phyloP scores from a whole-genome alignment of 1,139 yeast species.

The Kluyveromyces sp. region DNA sequence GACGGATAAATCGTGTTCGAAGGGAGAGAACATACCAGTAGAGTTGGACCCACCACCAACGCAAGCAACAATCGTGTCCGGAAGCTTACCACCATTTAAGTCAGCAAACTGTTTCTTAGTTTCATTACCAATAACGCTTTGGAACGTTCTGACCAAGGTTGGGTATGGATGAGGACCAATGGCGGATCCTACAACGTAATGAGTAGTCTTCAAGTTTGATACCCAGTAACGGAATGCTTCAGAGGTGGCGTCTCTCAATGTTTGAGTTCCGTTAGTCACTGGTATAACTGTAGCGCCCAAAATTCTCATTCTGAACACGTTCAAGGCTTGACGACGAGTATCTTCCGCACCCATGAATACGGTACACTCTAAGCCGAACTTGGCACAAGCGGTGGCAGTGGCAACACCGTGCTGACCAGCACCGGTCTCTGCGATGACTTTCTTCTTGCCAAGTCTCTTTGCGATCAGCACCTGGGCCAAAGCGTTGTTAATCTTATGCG shows the following conservation, averaged over 20 bases:
- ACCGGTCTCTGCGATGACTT: conserved; percentile 97
- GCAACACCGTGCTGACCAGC: conserved; percentile 99
- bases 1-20: conserved; percentile 72
- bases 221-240: conserved; percentile 98
- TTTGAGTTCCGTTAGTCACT: conserved; percentile 90
- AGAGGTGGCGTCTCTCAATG: conserved; percentile 94
- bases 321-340: conserved; percentile 95
- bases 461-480: conserved; percentile 91
- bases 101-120: conserved; percentile 83
- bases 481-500: conserved; percentile 95
- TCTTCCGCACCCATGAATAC: conserved; percentile 99
- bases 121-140: conserved; percentile 92
- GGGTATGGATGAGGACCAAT: conserved; percentile 99
- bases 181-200: conserved; percentile 95
- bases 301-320: conserved; percentile 94
- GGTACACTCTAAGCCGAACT: conserved; percentile 91
- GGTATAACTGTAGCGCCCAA: conserved; percentile 93
- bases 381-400: conserved; percentile 98
- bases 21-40: conserved; percentile 92
- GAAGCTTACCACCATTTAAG: conserved; percentile 72
- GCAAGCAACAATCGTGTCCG: conserved; percentile 94
- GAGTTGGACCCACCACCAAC: conserved; percentile 99
- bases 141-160: conserved; percentile 95
- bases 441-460: conserved; percentile 80
- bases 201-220: conserved; percentile 74